Conservation (phyloP, 2,329 filamentous ascomycete genomes). For the Chrysoporthe puriensis region DNA sequence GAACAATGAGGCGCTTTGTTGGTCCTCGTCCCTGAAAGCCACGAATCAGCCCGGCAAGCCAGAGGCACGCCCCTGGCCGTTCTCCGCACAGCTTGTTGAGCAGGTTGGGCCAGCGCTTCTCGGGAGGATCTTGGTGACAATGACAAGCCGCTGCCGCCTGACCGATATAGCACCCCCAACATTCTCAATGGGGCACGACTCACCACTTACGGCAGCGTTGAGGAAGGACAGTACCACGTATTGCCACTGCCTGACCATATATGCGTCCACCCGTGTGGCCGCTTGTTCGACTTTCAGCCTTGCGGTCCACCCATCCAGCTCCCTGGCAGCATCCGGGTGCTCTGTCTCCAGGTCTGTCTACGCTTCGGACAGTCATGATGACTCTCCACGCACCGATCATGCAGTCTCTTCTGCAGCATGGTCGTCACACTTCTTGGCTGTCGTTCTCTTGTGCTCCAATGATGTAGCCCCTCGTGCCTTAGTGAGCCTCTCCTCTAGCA, state of each 20-base stretch:
- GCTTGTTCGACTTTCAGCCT: not conserved
- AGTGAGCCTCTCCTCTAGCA: not conserved
- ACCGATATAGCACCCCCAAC: conserved; percentile 9
- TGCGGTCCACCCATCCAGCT: not conserved
- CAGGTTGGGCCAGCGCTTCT: not conserved
- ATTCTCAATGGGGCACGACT: not conserved
- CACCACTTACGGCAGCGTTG: not conserved
- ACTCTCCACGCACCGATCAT: not conserved
- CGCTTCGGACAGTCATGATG: not conserved
- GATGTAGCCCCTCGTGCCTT: not conserved
- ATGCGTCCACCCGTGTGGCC: not conserved
- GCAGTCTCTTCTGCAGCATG: not conserved
- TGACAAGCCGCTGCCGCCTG: not conserved
- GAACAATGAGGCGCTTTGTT: not conserved
- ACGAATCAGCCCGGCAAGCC: not conserved
- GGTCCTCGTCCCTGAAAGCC: not conserved
- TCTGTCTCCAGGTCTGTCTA: not conserved
- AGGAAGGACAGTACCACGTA: not conserved
- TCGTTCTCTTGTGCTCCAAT: not conserved
- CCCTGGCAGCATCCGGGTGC: too few species aligned
- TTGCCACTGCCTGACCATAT: not conserved
- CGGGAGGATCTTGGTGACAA: not conserved
- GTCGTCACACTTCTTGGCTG: not conserved
- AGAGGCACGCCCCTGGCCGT: not conserved
- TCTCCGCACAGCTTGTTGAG: conserved; percentile 9